phyloP scores from a whole-genome alignment of 2,329 filamentous ascomycete species.

The Emergomyces pasteurianus region DNA sequence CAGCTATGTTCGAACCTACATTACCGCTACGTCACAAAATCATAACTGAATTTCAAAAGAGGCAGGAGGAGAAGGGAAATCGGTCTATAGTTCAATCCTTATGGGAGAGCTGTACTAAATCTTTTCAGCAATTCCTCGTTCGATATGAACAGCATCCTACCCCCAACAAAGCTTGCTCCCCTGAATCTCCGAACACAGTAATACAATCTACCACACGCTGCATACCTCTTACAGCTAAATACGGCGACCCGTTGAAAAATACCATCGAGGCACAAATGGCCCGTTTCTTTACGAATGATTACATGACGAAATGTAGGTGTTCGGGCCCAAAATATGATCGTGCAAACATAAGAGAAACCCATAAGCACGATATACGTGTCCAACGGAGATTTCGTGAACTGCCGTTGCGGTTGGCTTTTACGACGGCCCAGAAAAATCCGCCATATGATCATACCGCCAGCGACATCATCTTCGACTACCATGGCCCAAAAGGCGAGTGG shows the following conservation, averaged over 20 bases:
- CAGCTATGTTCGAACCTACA: not conserved
- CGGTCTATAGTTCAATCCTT: constrained; percentile 6
- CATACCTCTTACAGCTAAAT: not conserved
- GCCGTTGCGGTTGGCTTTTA: constrained; percentile 22
- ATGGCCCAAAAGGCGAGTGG: constrained; percentile 8
- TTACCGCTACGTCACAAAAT: not conserved
- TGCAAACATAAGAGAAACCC: not conserved
- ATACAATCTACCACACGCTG: not conserved
- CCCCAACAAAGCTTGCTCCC: not conserved
- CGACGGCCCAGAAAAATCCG: constrained; percentile 5
- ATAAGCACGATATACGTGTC: not conserved
- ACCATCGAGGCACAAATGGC: not conserved
- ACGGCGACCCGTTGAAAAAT: not conserved
- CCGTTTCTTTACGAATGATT: not conserved
- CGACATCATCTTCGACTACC: constrained; percentile 17
- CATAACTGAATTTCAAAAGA: constrained; percentile 4
- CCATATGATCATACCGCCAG: constrained; percentile 16
- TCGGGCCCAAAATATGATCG: not conserved
- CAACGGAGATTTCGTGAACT: constrained; percentile 12
- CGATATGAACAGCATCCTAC: not conserved
- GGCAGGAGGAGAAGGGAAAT: constrained; percentile 11
- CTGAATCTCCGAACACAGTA: not conserved
- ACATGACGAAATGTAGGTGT: not conserved
- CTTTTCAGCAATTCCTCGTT: constrained; percentile 20
- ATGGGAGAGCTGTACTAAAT: constrained; percentile 16